These are phyloP conservation scores for Akanthomyces uredinophilus DNA, from an alignment of 2,329 filamentous ascomycete genomes.

Conservation along the genomic window DNA sequence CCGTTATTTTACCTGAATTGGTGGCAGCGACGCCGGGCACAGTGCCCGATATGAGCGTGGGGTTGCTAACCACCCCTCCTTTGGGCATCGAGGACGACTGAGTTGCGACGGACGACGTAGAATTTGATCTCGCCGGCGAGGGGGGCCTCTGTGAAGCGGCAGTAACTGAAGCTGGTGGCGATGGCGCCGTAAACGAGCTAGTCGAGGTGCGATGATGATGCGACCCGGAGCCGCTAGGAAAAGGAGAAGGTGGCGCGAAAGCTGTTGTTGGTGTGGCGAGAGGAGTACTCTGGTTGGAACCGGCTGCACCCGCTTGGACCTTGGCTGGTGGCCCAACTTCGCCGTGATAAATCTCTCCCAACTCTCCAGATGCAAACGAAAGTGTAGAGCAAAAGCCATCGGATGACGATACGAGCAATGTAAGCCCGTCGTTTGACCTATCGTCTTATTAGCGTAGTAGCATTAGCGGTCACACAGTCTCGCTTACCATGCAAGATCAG, in stretches of 20 bases:
- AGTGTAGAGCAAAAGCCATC: constrained; percentile 95
- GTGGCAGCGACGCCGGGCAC: constrained; percentile 72
- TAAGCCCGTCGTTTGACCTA: constrained; percentile 47
- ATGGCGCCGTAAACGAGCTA: constrained; percentile 54
- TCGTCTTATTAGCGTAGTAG: constrained; percentile 24
- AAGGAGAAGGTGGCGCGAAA: constrained; percentile 58
- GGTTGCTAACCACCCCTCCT: constrained; percentile 64
- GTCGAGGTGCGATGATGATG: constrained; percentile 54
- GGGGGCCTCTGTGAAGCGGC: constrained; percentile 62
- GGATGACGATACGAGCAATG: constrained; percentile 88
- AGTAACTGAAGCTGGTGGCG: constrained; percentile 50
- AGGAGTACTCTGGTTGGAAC: constrained; percentile 61
- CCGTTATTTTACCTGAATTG: constrained; percentile 58
- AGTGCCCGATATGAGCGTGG: constrained; percentile 70
- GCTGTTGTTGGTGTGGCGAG: constrained; percentile 64
- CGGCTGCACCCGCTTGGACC: constrained; percentile 33
- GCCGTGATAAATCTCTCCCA: constrained; percentile 75
- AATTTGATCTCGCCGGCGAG: constrained; percentile 81
- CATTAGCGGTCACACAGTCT: background rate
- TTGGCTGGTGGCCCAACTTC: constrained; percentile 49
- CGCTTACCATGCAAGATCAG: constrained; percentile 85
- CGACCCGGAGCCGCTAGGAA: constrained; percentile 37
- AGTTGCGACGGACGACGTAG: constrained; percentile 72
- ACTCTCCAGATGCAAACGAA: constrained; percentile 75
- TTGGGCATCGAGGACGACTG: constrained; percentile 45